Percentiles rank a stretch among this genome's conserved stretches.
Conservation (phyloP, 495 filamentous ascomycete genomes). For the Penicillium tannophilum region DNA sequence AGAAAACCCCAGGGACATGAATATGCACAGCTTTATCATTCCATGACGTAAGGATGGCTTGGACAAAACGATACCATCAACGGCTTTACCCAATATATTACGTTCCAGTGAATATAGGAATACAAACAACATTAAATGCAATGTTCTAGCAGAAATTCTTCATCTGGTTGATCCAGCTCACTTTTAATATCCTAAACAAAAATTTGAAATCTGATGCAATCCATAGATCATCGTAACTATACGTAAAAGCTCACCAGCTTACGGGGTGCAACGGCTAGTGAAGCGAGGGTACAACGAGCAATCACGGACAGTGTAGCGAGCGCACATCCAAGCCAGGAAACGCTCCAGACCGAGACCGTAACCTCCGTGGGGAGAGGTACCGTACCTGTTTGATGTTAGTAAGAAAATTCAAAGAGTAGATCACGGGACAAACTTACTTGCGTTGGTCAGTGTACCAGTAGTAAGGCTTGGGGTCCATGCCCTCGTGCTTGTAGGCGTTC, state of each 20-base stretch:
- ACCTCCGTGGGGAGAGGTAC: constrained; percentile 89
- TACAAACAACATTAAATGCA: background rate
- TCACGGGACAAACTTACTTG: constrained; percentile 65
- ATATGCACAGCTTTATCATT: no score
- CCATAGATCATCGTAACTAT: constrained; percentile 6
- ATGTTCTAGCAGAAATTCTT: constrained; percentile 4
- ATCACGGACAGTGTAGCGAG: constrained; percentile 87
- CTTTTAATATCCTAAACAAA: constrained; percentile 7
- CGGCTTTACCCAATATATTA: background rate
- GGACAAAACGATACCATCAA: no score
- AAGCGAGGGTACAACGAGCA: constrained; percentile 91
- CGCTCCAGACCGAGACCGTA: constrained; percentile 95
- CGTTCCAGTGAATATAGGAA: background rate
- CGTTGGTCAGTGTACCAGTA: constrained; percentile 99
- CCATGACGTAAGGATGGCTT: no score
- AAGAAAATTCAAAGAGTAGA: constrained; percentile 4
- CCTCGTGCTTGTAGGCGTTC: constrained; percentile 82
- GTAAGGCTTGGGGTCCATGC: constrained; percentile 82
- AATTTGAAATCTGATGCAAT: constrained; percentile 7
- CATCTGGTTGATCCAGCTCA: background rate
- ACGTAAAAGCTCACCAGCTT: constrained; percentile 20
- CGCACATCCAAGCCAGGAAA: constrained; percentile 95
- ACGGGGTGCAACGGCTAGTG: constrained; percentile 92
- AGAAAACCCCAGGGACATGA: no score
- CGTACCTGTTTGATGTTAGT: constrained; percentile 63